Base-by-base conservation (phyloP, 257 asterid species). In the Forsythia viridissima region DNA sequence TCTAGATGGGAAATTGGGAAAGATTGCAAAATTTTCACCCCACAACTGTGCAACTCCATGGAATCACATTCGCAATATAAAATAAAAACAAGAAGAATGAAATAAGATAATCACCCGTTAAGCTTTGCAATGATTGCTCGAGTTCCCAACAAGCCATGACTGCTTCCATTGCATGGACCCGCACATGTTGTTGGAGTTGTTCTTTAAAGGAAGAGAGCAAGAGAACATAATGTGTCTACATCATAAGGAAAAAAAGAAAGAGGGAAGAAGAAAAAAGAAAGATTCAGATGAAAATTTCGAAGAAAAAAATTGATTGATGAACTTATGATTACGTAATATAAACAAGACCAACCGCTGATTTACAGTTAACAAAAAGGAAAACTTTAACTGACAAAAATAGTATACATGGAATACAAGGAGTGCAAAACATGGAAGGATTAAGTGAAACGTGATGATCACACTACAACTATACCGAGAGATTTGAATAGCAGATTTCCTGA, bases 111-210 rank as follows among this genome's bases (percentile, higher is more conserved):
- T 77, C 79, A 94, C 99, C 98, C 77, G 99, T 93, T 87, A 95
- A 87, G 88, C 97, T 95, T 85, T 95, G 99, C 84, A 95, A 84
- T 3, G 99, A 95, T 82, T 95, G 99, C 89, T 95, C 99, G 1
- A 95, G 97, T 90, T 95, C 99, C 99, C 99, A 95, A 85, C 99
- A 95, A 82, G 98, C 98, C 99, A 93, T 95, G 90, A 95, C 99
- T 39, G 99, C 98, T 92, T 95, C 99, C 99, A 95, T 93, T 67
- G 99, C 99, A 89, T 95, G 99, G 74, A 95, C 98, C 1, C 99
- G 94, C 20, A 95, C 99, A 57, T 95, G 99, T 69, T 95, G 99
- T 71, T 95, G 99, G 83, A 95, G 92, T 85, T 95, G 99, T 65
- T 95, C 99, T 95, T 95, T 95, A 79, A 95, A 95, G 73, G 97